A percentile compares a stretch with the other conserved stretches of the same genome.
These are phyloP conservation scores for Fraxinus quadrangulata DNA, from an alignment of 257 asterid genomes.

Conservation along the genomic window DNA sequence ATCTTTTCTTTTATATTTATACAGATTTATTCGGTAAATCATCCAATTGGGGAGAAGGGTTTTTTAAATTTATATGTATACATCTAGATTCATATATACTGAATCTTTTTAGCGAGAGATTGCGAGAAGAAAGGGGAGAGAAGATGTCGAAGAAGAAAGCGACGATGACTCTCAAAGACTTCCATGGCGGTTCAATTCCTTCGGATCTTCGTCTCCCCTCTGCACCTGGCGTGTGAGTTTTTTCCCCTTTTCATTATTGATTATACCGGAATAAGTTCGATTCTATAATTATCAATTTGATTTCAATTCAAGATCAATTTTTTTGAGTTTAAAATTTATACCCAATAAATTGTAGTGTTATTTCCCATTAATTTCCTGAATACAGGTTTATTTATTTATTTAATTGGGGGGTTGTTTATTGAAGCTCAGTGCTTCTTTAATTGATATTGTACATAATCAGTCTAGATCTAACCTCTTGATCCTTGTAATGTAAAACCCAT, in stretches of 20 bases:
- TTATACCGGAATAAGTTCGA: not conserved
- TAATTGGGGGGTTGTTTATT: not conserved
- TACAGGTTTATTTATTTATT: constrained; percentile 21
- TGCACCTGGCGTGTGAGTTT: constrained; percentile 91
- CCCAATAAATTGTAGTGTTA: not conserved
- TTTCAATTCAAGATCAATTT: not conserved
- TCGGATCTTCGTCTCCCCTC: constrained; percentile 94
- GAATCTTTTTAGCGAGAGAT: constrained; percentile 20
- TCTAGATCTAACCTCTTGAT: constrained; percentile 1
- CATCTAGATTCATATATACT: not conserved
- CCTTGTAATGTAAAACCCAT: constrained; percentile 24
- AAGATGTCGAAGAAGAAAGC: constrained; percentile 91
- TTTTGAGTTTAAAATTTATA: not conserved
- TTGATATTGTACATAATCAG: not conserved
- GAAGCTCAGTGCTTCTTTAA: not conserved
- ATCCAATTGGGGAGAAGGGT: not conserved
- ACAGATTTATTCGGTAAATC: not conserved
- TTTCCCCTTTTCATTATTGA: not conserved
- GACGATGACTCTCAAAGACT: constrained; percentile 92
- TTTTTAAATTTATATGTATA: not conserved
- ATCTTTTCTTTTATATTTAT: not conserved
- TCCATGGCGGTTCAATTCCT: constrained; percentile 98
- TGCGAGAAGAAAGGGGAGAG: constrained; percentile 14
- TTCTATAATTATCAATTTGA: not conserved
- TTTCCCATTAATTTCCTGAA: constrained; percentile 21